phyloP scores from a whole-genome alignment of 1,284 basidiomycete genomes.

The Testicularia cyperi region DNA sequence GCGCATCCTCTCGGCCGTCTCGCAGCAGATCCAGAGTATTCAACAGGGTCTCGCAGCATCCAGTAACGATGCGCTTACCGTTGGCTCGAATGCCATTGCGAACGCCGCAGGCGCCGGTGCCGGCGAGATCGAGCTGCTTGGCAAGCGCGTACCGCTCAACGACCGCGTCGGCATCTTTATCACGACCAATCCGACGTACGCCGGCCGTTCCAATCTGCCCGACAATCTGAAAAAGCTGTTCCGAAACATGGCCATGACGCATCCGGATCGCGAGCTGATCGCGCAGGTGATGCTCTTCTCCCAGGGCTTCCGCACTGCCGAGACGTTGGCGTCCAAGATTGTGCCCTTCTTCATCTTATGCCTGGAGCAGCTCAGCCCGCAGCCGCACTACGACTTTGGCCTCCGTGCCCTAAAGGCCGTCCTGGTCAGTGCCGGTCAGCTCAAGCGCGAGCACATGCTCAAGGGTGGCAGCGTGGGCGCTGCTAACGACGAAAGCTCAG shows the following conservation, averaged over 20 bases:
- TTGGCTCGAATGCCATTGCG: too few relatives aligned
- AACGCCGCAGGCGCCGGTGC: conserved; percentile 2
- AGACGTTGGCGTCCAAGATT: conserved; percentile 91
- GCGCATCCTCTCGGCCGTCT: conserved; percentile 94
- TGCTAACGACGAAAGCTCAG: conserved; percentile 1
- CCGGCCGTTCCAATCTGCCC: conserved; percentile 92
- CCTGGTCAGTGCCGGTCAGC: conserved; percentile 90
- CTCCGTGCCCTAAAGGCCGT: conserved; percentile 96
- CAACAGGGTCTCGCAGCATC: conserved; percentile 84
- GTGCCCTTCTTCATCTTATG: conserved; percentile 99
- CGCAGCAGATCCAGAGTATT: conserved; percentile 97
- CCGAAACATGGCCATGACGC: conserved; percentile 98
- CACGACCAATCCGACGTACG: conserved; percentile 93
- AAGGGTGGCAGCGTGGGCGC: conserved; percentile 11
- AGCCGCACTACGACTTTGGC: conserved; percentile 99
- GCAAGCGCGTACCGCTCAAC: conserved; percentile 88
- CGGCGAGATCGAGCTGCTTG: conserved; percentile 73
- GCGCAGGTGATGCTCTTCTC: conserved; percentile 99
- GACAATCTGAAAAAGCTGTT: conserved; percentile 93
- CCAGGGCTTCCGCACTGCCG: conserved; percentile 97
- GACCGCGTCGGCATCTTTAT: conserved; percentile 94
- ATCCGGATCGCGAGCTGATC: conserved; percentile 95
- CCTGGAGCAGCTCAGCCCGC: conserved; percentile 90
- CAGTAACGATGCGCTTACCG: conserved; percentile 2
- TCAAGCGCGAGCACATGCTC: conserved; percentile 75